A percentile compares a stretch with the other conserved stretches of the same genome.
These are phyloP conservation scores for Musa troglodytarum DNA, from an alignment of 176 grass and related monocot species.

Conservation along the genomic window DNA sequence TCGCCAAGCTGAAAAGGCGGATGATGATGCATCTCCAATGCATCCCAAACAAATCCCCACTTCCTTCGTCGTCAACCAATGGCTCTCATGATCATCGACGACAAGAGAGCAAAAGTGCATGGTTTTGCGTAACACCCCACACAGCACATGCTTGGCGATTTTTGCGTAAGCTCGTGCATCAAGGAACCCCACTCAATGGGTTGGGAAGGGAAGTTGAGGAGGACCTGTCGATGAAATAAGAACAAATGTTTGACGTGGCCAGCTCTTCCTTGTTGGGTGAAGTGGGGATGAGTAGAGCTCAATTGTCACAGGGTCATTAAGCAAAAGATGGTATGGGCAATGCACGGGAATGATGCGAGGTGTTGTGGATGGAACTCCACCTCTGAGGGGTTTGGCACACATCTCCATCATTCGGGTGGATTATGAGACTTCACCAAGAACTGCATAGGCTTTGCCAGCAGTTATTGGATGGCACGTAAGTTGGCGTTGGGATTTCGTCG, in stretches of 20 bases:
- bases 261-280: not conserved
- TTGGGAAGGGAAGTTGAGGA: not conserved
- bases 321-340: not conserved
- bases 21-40: too few relatives aligned
- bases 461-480: too few relatives aligned
- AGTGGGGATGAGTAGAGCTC: not conserved
- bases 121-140: too few relatives aligned
- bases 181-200: too few relatives aligned
- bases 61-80: not conserved
- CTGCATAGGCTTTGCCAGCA: too few relatives aligned
- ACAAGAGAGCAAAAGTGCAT: not conserved
- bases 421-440: too few relatives aligned
- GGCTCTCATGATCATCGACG: not conserved
- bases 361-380: not conserved
- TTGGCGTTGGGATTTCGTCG: too few relatives aligned
- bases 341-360: not conserved
- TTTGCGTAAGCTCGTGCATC: too few relatives aligned
- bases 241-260: not conserved
- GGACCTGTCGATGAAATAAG: not conserved
- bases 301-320: too few relatives aligned
- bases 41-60: not conserved
- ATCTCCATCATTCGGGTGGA: not conserved
- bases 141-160: too few relatives aligned
- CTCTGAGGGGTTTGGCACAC: not conserved
- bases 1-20: not conserved